Conservation (phyloP, 2,329 filamentous ascomycete species). For the Claviceps capensis region DNA sequence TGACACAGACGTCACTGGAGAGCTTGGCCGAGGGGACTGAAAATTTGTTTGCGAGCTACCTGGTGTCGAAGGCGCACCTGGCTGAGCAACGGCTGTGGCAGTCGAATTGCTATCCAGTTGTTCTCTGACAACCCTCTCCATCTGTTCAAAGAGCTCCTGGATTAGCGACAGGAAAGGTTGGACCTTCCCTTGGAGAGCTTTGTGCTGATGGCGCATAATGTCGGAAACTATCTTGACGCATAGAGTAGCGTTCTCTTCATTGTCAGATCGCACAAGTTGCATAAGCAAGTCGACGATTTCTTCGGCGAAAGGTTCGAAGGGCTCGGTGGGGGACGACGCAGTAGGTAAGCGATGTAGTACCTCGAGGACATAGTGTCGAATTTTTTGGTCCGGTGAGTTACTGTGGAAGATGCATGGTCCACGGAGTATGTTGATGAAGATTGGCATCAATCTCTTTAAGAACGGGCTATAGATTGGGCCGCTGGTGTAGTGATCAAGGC, state of each 20-base stretch:
- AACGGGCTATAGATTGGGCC: slow-evolving; percentile 68
- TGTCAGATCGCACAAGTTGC: slow-evolving; percentile 76
- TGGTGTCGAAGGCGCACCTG: slow-evolving; percentile 51
- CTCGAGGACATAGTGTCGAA: slow-evolving; percentile 87
- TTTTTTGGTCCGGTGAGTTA: slow-evolving; percentile 79
- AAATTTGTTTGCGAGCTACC: slow-evolving; percentile 56
- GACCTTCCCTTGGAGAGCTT: slow-evolving; percentile 63
- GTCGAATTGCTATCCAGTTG: slow-evolving; percentile 76
- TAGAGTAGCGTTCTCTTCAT: slow-evolving; percentile 96
- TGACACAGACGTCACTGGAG: slow-evolving; percentile 68
- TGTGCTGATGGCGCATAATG: slow-evolving; percentile 83
- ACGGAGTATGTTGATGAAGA: slow-evolving; percentile 74
- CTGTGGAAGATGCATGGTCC: slow-evolving; percentile 85
- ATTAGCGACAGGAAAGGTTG: slow-evolving; percentile 86
- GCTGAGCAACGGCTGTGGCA: slow-evolving; percentile 34
- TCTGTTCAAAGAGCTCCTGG: slow-evolving; percentile 87
- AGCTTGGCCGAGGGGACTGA: slow-evolving; percentile 79
- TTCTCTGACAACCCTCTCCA: slow-evolving; percentile 88
- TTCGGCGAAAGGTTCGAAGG: slow-evolving; percentile 75
- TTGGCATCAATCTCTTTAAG: slow-evolving; percentile 74
- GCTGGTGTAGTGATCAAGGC: slow-evolving; percentile 74
- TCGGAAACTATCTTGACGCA: slow-evolving; percentile 98
- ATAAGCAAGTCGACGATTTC: slow-evolving; percentile 87
- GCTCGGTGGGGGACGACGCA: slow-evolving; percentile 57
- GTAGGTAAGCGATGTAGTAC: slow-evolving; percentile 78